Conservation (phyloP, 2,329 filamentous ascomycete species). For the Nothopassalora personata region DNA sequence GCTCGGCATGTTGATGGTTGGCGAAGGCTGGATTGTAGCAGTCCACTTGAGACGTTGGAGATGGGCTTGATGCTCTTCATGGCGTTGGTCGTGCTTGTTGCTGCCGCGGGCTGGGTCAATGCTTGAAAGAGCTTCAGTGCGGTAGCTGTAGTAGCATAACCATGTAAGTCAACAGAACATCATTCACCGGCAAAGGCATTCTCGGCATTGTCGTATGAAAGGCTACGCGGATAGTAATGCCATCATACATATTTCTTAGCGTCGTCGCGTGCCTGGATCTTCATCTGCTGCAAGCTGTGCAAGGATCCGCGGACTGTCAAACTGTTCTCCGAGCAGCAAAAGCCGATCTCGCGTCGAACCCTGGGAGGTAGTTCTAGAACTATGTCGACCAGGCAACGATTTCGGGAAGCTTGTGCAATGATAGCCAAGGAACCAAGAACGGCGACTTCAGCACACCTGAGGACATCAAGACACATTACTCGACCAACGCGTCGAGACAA, state of each 20-base stretch:
- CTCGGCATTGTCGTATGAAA: slow-evolving; percentile 2
- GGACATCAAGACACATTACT: not conserved
- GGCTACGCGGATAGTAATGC: slow-evolving; percentile 1
- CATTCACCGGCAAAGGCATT: not conserved
- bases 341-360: not conserved
- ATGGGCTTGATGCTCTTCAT: slow-evolving; percentile 28
- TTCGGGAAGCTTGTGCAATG: no score
- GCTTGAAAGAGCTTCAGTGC: not conserved
- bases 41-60: slow-evolving; percentile 17
- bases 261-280: not conserved
- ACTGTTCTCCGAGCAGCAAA: not conserved
- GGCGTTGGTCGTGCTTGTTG: slow-evolving; percentile 2
- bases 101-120: not conserved
- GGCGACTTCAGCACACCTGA: not conserved
- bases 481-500: not conserved
- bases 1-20: slow-evolving; percentile 12
- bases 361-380: no score
- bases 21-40: slow-evolving; percentile 17
- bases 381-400: not conserved
- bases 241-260: slow-evolving; percentile 14
- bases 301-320: not conserved
- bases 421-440: not conserved
- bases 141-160: not conserved
- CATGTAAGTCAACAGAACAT: not conserved
- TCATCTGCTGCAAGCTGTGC: not conserved